A percentile compares a stretch with the other conserved stretches of the same genome.
Conservation (phyloP, 805 yeast genomes). For the Nakazawaea wyomingensis region DNA sequence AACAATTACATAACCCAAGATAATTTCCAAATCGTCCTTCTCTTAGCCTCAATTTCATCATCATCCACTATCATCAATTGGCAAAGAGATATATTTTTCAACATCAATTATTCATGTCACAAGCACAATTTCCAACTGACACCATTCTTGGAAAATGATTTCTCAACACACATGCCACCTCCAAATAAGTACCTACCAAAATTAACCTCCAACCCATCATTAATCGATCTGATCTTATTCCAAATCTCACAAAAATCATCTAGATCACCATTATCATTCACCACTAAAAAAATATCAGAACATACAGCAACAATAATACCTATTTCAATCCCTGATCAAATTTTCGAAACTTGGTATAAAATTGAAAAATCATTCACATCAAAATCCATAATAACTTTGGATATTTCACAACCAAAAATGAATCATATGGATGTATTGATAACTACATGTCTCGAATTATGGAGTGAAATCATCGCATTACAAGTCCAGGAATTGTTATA, state of each 20-base stretch:
- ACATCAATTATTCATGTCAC: no score
- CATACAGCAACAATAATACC: slow-evolving; percentile 25
- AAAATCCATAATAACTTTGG: slow-evolving; percentile 40
- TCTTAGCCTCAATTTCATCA: no score
- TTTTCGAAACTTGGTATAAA: slow-evolving; percentile 57
- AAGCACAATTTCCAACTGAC: no score
- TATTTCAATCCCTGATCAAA: no score
- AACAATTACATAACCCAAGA: slow-evolving; percentile 19
- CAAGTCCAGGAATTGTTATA: slow-evolving; percentile 40
- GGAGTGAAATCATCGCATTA: slow-evolving; percentile 42
- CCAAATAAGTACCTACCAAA: slow-evolving; percentile 33
- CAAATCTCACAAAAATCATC: slow-evolving; percentile 23
- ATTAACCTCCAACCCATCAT: slow-evolving; percentile 24
- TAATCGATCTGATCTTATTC: slow-evolving; percentile 20
- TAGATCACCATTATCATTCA: slow-evolving; percentile 26
- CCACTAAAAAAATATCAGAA: slow-evolving; percentile 24
- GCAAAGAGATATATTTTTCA: no score
- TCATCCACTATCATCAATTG: no score
- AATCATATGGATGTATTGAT: slow-evolving; percentile 29
- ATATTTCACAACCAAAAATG: slow-evolving; percentile 30
- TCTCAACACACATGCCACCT: slow-evolving; percentile 20
- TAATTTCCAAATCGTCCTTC: slow-evolving; percentile 30
- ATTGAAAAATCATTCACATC: slow-evolving; percentile 27
- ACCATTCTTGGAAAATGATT: not conserved
- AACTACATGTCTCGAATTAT: slow-evolving; percentile 47